Percentiles rank a stretch among this genome's conserved stretches.
These are phyloP conservation scores for Knoxdaviesia proteae DNA, from an alignment of 2,329 filamentous ascomycete genomes.

Conservation along the genomic window DNA sequence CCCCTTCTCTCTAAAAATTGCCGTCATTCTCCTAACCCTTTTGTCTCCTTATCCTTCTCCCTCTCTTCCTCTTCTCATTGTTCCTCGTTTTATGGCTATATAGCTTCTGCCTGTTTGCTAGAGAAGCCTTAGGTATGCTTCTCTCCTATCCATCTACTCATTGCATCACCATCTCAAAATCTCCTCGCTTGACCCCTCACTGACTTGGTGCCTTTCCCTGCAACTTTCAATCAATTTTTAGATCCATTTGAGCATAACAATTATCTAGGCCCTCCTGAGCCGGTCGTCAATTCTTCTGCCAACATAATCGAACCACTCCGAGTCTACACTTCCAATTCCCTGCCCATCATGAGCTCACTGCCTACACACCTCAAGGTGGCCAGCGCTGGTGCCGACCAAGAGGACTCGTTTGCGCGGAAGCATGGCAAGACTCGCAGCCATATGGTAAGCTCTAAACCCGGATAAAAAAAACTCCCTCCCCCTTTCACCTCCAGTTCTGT, in stretches of 20 bases:
- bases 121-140: background rate
- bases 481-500: background rate
- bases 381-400: conserved; percentile 18
- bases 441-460: conserved; percentile 40
- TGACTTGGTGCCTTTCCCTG: too few relatives aligned
- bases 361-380: conserved; percentile 60
- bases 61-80: conserved; percentile 1
- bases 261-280: too few relatives aligned
- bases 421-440: conserved; percentile 74
- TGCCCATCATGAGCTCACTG: conserved; percentile 41
- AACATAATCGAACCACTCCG: too few relatives aligned
- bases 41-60: conserved; percentile 1
- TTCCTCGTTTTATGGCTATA: conserved; percentile 1
- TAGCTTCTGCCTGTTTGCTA: conserved; percentile 1
- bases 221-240: too few relatives aligned
- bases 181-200: too few relatives aligned
- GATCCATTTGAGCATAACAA: too few relatives aligned
- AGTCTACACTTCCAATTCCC: background rate
- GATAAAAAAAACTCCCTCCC: background rate
- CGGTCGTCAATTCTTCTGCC: too few relatives aligned
- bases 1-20: conserved; percentile 2
- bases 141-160: background rate
- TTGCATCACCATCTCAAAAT: too few relatives aligned
- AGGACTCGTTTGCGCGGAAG: conserved; percentile 30
- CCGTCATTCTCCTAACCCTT: conserved; percentile 1